Evolutionary conservation across 2,329 filamentous ascomycete species (phyloP).

Genomic region (Penicillium sp.): DNA sequence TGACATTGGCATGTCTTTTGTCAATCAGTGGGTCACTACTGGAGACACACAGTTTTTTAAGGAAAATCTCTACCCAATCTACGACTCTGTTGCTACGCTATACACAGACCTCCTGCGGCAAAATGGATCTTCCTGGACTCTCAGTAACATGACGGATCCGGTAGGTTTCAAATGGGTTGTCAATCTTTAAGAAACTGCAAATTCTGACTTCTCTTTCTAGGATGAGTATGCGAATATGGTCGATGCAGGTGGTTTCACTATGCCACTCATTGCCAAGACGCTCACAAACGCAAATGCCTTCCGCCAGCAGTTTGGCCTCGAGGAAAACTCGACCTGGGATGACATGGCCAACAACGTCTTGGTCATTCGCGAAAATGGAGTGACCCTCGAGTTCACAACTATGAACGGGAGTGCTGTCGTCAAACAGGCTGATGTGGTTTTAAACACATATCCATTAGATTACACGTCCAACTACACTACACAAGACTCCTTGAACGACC

Average conservation of each 20-base stretch:
- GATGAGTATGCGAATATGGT: constrained; percentile 69
- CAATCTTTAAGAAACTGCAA: not conserved
- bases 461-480: constrained; percentile 58
- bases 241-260: constrained; percentile 69
- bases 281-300: constrained; percentile 60
- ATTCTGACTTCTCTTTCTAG: constrained; percentile 24
- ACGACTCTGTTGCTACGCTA: constrained; percentile 63
- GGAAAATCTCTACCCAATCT: constrained; percentile 60
- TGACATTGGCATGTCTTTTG: constrained; percentile 64
- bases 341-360: constrained; percentile 58
- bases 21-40: constrained; percentile 61
- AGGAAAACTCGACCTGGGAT: constrained; percentile 59
- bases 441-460: constrained; percentile 65
- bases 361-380: constrained; percentile 57
- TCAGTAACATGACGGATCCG: constrained; percentile 70
- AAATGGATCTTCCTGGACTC: constrained; percentile 56
- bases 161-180: constrained; percentile 39
- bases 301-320: constrained; percentile 55
- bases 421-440: constrained; percentile 70
- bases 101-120: constrained; percentile 60
- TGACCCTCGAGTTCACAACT: constrained; percentile 63
- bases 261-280: constrained; percentile 59
- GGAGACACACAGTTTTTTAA: constrained; percentile 60
- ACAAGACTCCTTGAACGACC: constrained; percentile 53
- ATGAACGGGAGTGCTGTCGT: constrained; percentile 68